phyloP scores from a whole-genome alignment of 2,329 filamentous ascomycete species.

The Fusarium paranaense region DNA sequence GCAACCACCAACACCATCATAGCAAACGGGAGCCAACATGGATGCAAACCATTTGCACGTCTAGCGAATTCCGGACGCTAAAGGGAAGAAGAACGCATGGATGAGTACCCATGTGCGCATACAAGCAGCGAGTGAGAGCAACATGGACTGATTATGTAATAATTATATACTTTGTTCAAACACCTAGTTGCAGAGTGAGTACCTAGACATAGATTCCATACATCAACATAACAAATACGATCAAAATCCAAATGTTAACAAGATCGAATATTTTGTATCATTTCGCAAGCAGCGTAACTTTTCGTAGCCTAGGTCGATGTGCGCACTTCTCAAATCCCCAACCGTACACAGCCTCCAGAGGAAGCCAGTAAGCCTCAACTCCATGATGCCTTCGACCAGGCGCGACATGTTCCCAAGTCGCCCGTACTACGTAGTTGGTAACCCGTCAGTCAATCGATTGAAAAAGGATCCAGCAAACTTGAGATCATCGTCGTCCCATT shows the following conservation, averaged over 20 bases:
- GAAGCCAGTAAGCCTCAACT: background rate
- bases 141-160: background rate
- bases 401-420: background rate
- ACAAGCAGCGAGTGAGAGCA: background rate
- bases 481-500: slow-evolving; percentile 26
- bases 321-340: background rate
- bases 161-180: background rate
- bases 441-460: background rate
- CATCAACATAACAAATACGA: background rate
- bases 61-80: background rate
- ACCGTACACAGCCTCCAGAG: background rate
- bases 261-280: slow-evolving; percentile 35
- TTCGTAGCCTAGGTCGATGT: slow-evolving; percentile 28
- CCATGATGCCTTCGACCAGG: background rate
- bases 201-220: background rate
- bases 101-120: background rate
- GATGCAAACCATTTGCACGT: background rate
- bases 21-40: background rate
- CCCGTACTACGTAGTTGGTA: background rate
- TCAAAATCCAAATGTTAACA: background rate
- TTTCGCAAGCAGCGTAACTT: slow-evolving; percentile 42
- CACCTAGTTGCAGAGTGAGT: background rate
- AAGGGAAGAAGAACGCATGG: background rate
- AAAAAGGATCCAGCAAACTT: background rate
- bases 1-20: background rate